Evolutionary conservation across 1,284 basidiomycete genomes (phyloP), one percentile per base, ranked within the genome.

Genomic region (Moesziomyces sp.): DNA sequence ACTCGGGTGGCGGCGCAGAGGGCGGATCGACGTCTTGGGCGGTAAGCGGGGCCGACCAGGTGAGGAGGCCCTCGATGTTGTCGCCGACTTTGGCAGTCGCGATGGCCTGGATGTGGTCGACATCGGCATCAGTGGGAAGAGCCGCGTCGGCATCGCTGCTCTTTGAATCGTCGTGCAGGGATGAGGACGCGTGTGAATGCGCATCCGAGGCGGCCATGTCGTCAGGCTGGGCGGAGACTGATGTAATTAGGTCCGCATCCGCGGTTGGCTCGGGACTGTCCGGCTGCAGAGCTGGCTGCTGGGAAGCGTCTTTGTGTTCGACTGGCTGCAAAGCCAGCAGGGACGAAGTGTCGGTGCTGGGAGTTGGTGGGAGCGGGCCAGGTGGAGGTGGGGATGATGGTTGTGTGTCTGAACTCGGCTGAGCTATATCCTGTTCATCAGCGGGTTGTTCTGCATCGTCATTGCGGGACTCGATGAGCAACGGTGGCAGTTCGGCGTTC

Each of bases 1-100:
- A 21, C 5, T 59, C 52, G n/a, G 50, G 56, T 8, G 50, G 35
- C 3, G 46, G 24, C 7, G 46, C 42, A 1, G 19, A 43, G 1
- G 54, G 35, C 7, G 53, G 18, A 18, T 28, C 16, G 11, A 40
- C 43, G 16, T 57, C 54, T 10, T 57, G 43, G 10, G n/a, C 40
- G 23, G 35, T 46, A 13, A 59, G 51, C 9, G 60, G 43, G 14
- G 53, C 28, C 13, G 57, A 46, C 61, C 61, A 64, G 21, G 51
- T 51, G 30, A 64, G 38, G 11, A 49, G 50, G n/a, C 61, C 67
- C 45, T 57, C 61, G 18, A 70, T 19, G 4, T 53, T 46, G 5
- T 70, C 61, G 14, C 67, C 67, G 1, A 43, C 54, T 26, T 70
- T 60, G 11, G 61, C 61, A 6, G 53, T 24, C 13, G 58, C 53